Evolutionary conservation across 2,329 filamentous ascomycete species (phyloP).

Genomic region (Colletotrichum abscissum): DNA sequence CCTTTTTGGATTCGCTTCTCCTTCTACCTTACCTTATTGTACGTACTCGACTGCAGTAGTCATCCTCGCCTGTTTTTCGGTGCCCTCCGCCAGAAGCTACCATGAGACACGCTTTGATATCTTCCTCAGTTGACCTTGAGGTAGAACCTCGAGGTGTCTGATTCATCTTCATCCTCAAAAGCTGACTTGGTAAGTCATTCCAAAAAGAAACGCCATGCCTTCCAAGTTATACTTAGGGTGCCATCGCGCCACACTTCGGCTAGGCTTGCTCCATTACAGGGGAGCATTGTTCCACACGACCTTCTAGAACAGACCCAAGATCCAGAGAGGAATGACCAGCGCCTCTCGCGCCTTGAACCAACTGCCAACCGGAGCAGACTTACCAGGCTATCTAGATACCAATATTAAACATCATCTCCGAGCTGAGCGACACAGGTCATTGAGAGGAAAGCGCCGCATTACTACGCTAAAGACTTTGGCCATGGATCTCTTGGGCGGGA

Average conservation of each 20-base stretch:
- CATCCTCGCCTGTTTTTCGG: background rate
- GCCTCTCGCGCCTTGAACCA: conserved; percentile 12
- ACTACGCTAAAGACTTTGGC: background rate
- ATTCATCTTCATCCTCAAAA: background rate
- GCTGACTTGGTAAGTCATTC: background rate
- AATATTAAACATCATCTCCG: background rate
- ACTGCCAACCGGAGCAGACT: conserved; percentile 1
- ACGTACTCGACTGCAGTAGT: no score
- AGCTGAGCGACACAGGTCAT: background rate
- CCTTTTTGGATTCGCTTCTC: background rate
- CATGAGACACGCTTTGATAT: conserved; percentile 15
- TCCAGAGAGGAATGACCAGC: conserved; percentile 1
- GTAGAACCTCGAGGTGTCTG: background rate
- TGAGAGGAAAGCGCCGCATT: background rate
- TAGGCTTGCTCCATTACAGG: conserved; percentile 19
- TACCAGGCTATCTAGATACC: background rate
- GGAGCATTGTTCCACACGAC: conserved; percentile 22
- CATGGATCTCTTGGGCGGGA: background rate
- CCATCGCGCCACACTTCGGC: conserved; percentile 15
- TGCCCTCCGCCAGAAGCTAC: background rate
- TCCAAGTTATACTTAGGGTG: background rate
- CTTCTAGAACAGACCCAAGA: conserved; percentile 27
- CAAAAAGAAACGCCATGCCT: background rate
- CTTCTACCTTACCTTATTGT: background rate
- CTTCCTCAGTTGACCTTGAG: background rate